Evolutionary conservation across 192 early-diverging fungal genomes (phyloP), one percentile per base, ranked within the genome.

Genomic region (Rhizophagus prolifer): DNA sequence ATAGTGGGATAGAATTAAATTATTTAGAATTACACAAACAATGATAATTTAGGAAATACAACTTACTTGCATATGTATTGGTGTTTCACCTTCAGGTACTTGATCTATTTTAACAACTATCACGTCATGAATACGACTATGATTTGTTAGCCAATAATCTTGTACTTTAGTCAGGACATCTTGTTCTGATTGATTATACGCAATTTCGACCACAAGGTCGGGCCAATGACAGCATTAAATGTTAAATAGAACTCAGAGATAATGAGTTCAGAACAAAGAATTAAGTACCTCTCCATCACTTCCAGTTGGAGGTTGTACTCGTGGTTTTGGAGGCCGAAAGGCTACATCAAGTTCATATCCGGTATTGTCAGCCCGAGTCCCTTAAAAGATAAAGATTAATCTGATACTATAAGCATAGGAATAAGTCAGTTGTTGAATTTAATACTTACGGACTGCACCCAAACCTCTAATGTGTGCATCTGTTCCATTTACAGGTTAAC

Each of bases 181-280:
- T 31, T 2, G 1, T 2, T 31, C 1, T 31, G 30, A 31, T 31
- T 31, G 30, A 31, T 1, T 19, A 58, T 73, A 73, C 19, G 72
- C 72, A 36, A 73, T 14, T 73, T 73, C 72, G 4, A 73, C 2
- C 0, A 73, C 30, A 5, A 21, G 61, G 58, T 73, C 61, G 36
- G 70, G 70, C 70, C 70, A 72, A 16, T 50, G 50, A 10, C 13
- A 8, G 1, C 21, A 73, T 36, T 16, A 23, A 34, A 41, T 60
- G 30, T 31, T 31, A 31, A 4, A 61, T 19, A 73, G 61, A 60
- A 8, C 21, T 13, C 4, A 21, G 34, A 9, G 2, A 16, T 60
- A n/a, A 73, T 36, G 21, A 34, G 58, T 73, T 36, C 72, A 31
- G 21, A 36, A 0, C 12, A 73, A 73, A 61, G 36, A 61, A 9